A percentile compares a stretch with the other conserved stretches of the same genome.
These are phyloP conservation scores for Beauveria brongniartii DNA, from an alignment of 2,329 filamentous ascomycete species.

Conservation along the genomic window DNA sequence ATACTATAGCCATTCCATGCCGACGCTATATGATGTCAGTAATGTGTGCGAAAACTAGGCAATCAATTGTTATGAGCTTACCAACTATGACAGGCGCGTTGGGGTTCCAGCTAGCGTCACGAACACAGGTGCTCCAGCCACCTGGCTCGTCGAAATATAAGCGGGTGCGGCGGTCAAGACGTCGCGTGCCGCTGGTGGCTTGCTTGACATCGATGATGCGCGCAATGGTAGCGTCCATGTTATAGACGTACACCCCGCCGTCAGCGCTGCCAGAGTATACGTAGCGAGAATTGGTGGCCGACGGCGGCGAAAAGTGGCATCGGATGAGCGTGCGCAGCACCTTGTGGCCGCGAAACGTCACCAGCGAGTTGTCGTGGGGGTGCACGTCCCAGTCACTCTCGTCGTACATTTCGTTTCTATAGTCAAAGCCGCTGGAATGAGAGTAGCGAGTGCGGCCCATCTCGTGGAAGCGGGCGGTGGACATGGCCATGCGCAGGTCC, in stretches of 20 bases:
- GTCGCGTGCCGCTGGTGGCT: constrained; percentile 57
- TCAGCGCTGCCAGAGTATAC: constrained; percentile 90
- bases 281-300: constrained; percentile 80
- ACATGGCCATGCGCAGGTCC: constrained; percentile 87
- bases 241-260: constrained; percentile 86
- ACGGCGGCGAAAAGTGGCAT: constrained; percentile 87
- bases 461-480: constrained; percentile 52
- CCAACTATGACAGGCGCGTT: constrained; percentile 68
- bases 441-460: constrained; percentile 49
- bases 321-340: constrained; percentile 86
- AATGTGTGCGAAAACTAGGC: neutral
- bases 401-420: constrained; percentile 60
- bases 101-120: constrained; percentile 89
- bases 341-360: constrained; percentile 86
- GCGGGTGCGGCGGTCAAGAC: constrained; percentile 44
- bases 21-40: constrained; percentile 49
- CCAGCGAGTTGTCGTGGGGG: constrained; percentile 82
- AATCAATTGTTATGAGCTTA: constrained; percentile 26
- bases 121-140: constrained; percentile 68
- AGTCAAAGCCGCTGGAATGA: constrained; percentile 58
- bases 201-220: constrained; percentile 68
- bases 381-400: constrained; percentile 50
- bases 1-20: constrained; percentile 74
- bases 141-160: constrained; percentile 49
- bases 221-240: constrained; percentile 80